Percentiles rank a stretch among this genome's conserved stretches.
Evolutionary conservation across 2,329 filamentous ascomycete species (phyloP).

Genomic region (Calonectria pseudoturangicola): DNA sequence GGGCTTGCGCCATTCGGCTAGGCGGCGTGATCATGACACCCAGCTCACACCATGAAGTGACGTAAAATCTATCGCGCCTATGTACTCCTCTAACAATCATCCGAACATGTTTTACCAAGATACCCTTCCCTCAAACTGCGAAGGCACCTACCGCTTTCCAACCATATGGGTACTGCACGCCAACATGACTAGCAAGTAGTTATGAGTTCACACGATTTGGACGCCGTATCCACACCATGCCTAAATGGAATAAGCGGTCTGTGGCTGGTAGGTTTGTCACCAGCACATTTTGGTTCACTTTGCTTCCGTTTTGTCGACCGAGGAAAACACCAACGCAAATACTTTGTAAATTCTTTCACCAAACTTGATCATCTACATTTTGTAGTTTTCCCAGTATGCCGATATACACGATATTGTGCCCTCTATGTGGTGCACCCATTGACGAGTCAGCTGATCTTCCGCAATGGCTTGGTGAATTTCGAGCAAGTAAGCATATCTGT

Average conservation of each 20-base stretch:
- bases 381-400: constrained; percentile 24
- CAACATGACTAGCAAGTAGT: too few species aligned
- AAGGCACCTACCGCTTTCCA: background rate
- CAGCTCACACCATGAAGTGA: too few species aligned
- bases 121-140: background rate
- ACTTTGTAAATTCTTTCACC: background rate
- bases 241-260: too few species aligned
- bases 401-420: constrained; percentile 8
- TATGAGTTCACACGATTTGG: too few species aligned
- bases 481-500: constrained; percentile 25
- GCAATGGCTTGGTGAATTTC: constrained; percentile 31
- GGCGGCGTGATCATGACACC: too few species aligned
- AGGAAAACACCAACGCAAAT: background rate
- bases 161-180: too few species aligned
- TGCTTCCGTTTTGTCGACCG: background rate
- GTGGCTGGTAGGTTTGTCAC: too few species aligned
- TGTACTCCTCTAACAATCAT: too few species aligned
- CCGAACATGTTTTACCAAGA: background rate
- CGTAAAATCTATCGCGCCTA: too few species aligned
- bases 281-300: background rate
- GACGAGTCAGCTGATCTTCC: constrained; percentile 21
- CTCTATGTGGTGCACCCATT: constrained; percentile 30
- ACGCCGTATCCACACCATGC: too few species aligned
- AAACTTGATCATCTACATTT: constrained; percentile 7
- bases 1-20: too few species aligned